Conservation (phyloP, 495 filamentous ascomycete genomes). For the Pyrenopolyporus hunteri region DNA sequence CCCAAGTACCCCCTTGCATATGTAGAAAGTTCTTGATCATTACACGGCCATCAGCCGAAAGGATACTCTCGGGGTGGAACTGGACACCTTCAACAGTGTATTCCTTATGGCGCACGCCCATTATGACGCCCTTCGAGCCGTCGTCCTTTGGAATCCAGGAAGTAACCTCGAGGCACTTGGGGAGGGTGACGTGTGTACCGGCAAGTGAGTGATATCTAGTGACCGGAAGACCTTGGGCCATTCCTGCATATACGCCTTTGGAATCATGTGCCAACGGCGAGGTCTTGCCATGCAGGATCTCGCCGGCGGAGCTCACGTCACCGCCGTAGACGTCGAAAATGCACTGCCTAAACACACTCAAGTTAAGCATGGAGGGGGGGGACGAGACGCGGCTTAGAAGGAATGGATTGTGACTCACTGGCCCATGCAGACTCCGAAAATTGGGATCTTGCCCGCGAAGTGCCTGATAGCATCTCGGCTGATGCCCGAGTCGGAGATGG, state of each 20-base stretch:
- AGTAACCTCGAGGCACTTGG: constrained; percentile 83
- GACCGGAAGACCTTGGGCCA: constrained; percentile 79
- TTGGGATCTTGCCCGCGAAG: constrained; percentile 93
- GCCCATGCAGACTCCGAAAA: constrained; percentile 99
- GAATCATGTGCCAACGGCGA: constrained; percentile 85
- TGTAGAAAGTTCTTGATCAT: constrained; percentile 94
- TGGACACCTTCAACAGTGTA: constrained; percentile 91
- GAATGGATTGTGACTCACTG: constrained; percentile 62
- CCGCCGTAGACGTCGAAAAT: constrained; percentile 93
- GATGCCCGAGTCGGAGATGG: constrained; percentile 85
- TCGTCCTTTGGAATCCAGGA: constrained; percentile 82
- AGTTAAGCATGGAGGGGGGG: not conserved
- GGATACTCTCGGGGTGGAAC: constrained; percentile 96
- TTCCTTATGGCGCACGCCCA: constrained; percentile 95
- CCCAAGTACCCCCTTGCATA: constrained; percentile 89
- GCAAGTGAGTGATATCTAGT: constrained; percentile 97
- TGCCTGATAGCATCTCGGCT: constrained; percentile 88
- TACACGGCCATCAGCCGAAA: constrained; percentile 82
- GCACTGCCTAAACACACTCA: constrained; percentile 68
- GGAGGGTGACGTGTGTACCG: constrained; percentile 87
- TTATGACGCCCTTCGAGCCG: constrained; percentile 78
- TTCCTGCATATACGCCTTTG: constrained; percentile 82
- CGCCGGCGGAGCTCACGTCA: constrained; percentile 88
- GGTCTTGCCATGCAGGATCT: constrained; percentile 97
- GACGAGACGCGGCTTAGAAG: not conserved